Evolutionary conservation across 805 yeast genomes (phyloP).

Genomic region (Nakazawaea wyomingensis): DNA sequence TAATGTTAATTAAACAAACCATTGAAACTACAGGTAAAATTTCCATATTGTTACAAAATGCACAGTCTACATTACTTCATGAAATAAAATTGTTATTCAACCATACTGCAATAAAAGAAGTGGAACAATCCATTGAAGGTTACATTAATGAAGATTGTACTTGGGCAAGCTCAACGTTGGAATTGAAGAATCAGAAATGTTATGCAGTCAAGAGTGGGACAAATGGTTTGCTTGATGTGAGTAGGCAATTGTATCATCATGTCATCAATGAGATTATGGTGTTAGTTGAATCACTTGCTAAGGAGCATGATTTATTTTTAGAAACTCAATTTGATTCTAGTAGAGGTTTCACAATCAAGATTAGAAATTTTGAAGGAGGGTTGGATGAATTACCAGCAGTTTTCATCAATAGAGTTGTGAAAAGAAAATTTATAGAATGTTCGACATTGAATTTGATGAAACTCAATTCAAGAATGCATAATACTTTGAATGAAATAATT

Average conservation of each 20-base stretch:
- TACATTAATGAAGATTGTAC: constrained; percentile 36
- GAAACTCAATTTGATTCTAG: constrained; percentile 29
- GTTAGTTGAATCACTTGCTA: constrained; percentile 22
- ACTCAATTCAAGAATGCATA: constrained; percentile 34
- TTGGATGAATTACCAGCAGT: constrained; percentile 22
- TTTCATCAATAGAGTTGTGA: constrained; percentile 28
- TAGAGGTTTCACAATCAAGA: constrained; percentile 33
- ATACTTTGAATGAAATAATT: constrained; percentile 34
- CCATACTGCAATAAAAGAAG: constrained; percentile 19
- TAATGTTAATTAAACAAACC: constrained; percentile 34
- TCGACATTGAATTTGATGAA: constrained; percentile 36
- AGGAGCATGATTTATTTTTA: constrained; percentile 20
- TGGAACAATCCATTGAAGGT: constrained; percentile 24
- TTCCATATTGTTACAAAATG: constrained; percentile 14
- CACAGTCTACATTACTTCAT: constrained; percentile 13
- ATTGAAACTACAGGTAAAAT: constrained; percentile 21
- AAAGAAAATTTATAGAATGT: constrained; percentile 29
- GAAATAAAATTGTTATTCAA: constrained; percentile 26
- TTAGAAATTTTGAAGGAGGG: constrained; percentile 18
- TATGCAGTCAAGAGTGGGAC: constrained; percentile 39
- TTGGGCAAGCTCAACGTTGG: constrained; percentile 35
- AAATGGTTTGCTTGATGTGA: constrained; percentile 41
- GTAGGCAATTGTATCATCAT: constrained; percentile 35
- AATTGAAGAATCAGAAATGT: constrained; percentile 37
- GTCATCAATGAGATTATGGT: constrained; percentile 31